Evolutionary conservation across 2,329 filamentous ascomycete species (phyloP).

Genomic region (Lecanosticta acicola): DNA sequence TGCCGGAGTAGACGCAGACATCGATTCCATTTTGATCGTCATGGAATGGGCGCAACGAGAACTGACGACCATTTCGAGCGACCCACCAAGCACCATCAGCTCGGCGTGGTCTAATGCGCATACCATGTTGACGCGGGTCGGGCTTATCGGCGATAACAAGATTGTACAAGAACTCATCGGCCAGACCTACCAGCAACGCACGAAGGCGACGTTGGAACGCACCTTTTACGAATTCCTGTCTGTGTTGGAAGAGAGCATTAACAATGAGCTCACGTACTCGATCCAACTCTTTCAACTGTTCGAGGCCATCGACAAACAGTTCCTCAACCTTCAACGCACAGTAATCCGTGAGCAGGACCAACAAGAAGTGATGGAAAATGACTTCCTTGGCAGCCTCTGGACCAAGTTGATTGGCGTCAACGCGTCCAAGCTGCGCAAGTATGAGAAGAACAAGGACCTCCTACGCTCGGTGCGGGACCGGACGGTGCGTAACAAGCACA

Average conservation of each 20-base stretch:
- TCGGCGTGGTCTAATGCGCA: conserved; percentile 82
- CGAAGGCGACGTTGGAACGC: conserved; percentile 71
- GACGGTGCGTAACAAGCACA: conserved; percentile 79
- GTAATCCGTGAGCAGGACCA: conserved; percentile 77
- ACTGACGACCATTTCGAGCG: conserved; percentile 61
- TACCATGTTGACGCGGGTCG: conserved; percentile 62
- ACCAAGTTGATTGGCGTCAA: conserved; percentile 74
- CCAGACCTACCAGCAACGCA: conserved; percentile 72
- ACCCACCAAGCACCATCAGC: conserved; percentile 59
- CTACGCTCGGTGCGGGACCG: conserved; percentile 72
- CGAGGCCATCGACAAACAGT: conserved; percentile 83
- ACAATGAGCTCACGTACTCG: conserved; percentile 73
- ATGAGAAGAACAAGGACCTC: conserved; percentile 79
- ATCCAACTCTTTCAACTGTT: conserved; percentile 82
- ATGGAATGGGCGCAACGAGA: conserved; percentile 96
- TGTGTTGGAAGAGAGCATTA: conserved; percentile 83
- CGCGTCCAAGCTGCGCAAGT: conserved; percentile 72
- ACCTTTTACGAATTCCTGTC: conserved; percentile 83
- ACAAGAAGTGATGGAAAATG: conserved; percentile 74
- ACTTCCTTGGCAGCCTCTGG: conserved; percentile 81
- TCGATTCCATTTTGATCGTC: conserved; percentile 85
- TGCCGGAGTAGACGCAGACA: conserved; percentile 84
- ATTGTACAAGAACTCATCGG: conserved; percentile 58
- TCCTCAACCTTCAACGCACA: conserved; percentile 77
- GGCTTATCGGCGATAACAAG: conserved; percentile 29